Base-by-base conservation (phyloP, 495 filamentous ascomycete genomes). In the Aspergillus haitiensis region DNA sequence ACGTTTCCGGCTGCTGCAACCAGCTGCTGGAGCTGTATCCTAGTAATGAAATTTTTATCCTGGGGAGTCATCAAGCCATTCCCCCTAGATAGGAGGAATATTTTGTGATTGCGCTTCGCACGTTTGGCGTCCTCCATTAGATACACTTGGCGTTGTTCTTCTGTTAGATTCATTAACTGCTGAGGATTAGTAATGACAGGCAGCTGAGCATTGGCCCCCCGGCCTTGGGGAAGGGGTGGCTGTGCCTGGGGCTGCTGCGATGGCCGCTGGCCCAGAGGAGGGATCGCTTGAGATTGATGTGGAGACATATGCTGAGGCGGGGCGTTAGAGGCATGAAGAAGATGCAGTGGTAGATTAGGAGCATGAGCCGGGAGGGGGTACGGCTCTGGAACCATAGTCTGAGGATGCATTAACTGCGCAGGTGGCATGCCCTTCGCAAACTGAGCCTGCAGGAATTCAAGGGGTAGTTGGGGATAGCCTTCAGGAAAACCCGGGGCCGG, bases 31-130 rank as follows among this genome's bases (percentile, higher is more conserved):
- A 99, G 81, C 68, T 99, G 94, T 53, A 99, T 98, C 12, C 95
- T 86, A 9, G 95, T 97, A 58, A 99, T 94, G 70, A 97, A 99
- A 67, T 97, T 99, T 81, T 99, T 99, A 74, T 99, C 94, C 68
- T 96, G 92, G 3, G 95, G 95, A 16, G 95, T 98, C 94, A 99
- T 99, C 56, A 99, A 71, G 31, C 94, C 95, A 68, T 99, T 98
- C 66, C 95, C 93, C 65, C 87, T 90, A 7, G 95, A 96, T 27
- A 99, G 78, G 27, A 94, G 82, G 66, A 90, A 91, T 55, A 99
- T 99, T 78, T 99, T 99, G 78, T 98, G 93, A 69, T 98, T 98
- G 34, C 94, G 86, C 76, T 99, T 99, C 3, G 95, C 90, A 48
- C 95, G 85, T 74, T 92, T 96, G 9, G 93, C 92, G 70, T 98